A percentile compares a stretch with the other conserved stretches of the same genome.
Evolutionary conservation across 768 basidiomycete genomes (phyloP).

Genomic region (Asterophora lycoperdoides): DNA sequence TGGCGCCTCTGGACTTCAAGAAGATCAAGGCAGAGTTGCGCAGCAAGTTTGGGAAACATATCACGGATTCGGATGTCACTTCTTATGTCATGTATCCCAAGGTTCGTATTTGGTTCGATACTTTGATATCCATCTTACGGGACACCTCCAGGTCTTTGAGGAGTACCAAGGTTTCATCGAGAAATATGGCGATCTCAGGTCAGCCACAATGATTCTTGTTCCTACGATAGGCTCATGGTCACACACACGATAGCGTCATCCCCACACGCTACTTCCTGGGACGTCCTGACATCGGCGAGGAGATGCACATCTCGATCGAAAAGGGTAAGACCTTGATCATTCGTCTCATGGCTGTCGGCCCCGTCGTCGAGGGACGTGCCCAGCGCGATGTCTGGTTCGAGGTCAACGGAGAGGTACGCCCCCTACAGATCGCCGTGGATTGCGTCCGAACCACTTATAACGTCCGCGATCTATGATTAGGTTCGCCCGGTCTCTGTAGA

Average conservation of each 20-base stretch:
- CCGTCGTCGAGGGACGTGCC: slow-evolving; percentile 86
- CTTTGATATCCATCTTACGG: not conserved
- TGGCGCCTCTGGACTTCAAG: slow-evolving; percentile 91
- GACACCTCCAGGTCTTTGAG: slow-evolving; percentile 85
- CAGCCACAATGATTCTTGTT: slow-evolving; percentile 20
- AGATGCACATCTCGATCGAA: slow-evolving; percentile 95
- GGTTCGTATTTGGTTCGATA: slow-evolving; percentile 36
- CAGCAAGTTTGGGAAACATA: slow-evolving; percentile 92
- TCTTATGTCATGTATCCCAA: slow-evolving; percentile 99
- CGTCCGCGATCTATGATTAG: slow-evolving; percentile 36
- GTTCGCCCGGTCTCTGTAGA: slow-evolving; percentile 93
- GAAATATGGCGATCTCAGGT: slow-evolving; percentile 95
- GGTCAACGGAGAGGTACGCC: slow-evolving; percentile 85
- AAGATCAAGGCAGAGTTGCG: slow-evolving; percentile 91
- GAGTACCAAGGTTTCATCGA: slow-evolving; percentile 94
- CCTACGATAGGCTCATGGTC: slow-evolving; percentile 11
- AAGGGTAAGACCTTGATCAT: slow-evolving; percentile 96
- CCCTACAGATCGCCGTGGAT: not conserved
- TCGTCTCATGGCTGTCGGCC: slow-evolving; percentile 91
- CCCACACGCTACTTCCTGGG: slow-evolving; percentile 98
- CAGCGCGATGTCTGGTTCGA: slow-evolving; percentile 98
- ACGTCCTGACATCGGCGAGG: slow-evolving; percentile 87
- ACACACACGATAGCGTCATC: slow-evolving; percentile 60
- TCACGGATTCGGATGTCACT: slow-evolving; percentile 88
- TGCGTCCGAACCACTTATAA: slow-evolving; percentile 9